Conservation (phyloP, 2,329 filamentous ascomycete species). For the Rhexocercosporidium sp. region DNA sequence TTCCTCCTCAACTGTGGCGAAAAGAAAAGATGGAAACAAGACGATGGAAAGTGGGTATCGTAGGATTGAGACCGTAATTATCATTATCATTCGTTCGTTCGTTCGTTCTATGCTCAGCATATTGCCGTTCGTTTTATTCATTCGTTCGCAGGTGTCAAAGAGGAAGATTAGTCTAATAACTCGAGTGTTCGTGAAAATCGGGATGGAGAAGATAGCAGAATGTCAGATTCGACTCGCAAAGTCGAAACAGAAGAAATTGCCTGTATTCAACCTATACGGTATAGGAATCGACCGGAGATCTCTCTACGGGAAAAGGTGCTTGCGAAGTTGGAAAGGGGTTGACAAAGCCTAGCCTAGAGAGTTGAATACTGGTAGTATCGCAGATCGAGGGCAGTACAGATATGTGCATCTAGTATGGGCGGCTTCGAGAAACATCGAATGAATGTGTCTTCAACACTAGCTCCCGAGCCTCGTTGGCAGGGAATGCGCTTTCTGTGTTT, state of each 20-base stretch:
- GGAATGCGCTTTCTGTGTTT: conserved; percentile 11
- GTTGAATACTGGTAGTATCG: neutral
- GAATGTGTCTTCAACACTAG: conserved; percentile 46
- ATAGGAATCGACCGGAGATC: neutral
- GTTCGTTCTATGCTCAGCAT: neutral
- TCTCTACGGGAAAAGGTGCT: neutral
- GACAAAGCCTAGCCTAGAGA: neutral
- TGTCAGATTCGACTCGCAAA: neutral
- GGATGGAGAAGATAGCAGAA: neutral
- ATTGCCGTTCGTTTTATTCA: neutral
- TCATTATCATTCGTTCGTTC: conserved; percentile 3
- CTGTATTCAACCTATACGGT: neutral
- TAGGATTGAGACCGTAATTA: conserved; percentile 11
- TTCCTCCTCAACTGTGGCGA: neutral
- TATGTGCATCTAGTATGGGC: neutral
- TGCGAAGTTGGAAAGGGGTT: neutral
- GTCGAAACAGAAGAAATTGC: neutral
- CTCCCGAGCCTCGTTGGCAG: conserved; percentile 49
- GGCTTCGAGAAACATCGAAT: neutral
- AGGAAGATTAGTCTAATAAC: neutral
- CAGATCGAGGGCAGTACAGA: neutral
- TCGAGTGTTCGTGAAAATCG: neutral
- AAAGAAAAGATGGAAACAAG: neutral
- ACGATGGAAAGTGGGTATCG: conserved; percentile 8
- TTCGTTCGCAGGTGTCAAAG: neutral